A percentile compares a stretch with the other conserved stretches of the same genome.
These are phyloP conservation scores for Penicillium sp. DNA, from an alignment of 2,329 filamentous ascomycete genomes.

Conservation along the genomic window DNA sequence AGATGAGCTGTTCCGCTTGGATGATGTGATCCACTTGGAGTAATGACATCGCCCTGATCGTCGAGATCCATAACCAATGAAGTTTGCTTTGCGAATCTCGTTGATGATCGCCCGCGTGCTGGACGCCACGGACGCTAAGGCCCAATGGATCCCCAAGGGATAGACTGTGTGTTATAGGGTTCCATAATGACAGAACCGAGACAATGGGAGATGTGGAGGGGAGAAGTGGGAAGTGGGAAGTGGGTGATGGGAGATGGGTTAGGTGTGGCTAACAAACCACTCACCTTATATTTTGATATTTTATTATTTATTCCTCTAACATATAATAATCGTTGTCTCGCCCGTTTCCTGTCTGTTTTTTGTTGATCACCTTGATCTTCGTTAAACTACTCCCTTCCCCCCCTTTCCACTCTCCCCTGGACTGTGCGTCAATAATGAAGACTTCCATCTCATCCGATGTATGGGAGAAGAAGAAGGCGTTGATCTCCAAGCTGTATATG, in stretches of 20 bases:
- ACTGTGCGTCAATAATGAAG: constrained; percentile 36
- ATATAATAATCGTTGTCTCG: constrained; percentile 7
- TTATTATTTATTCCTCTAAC: background rate
- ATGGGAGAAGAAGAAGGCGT: constrained; percentile 45
- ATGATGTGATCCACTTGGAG: constrained; percentile 10
- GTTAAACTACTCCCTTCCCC: constrained; percentile 1
- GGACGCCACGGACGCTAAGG: constrained; percentile 8
- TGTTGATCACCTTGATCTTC: constrained; percentile 15
- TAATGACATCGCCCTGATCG: constrained; percentile 24
- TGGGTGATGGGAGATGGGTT: background rate
- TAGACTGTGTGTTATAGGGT: background rate
- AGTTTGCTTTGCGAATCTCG: constrained; percentile 17
- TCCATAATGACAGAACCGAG: background rate
- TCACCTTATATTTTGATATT: background rate
- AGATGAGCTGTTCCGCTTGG: constrained; percentile 5
- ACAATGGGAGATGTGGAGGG: constrained; percentile 17
- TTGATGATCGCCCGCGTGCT: constrained; percentile 21
- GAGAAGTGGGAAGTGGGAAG: background rate
- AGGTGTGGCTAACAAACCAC: constrained; percentile 1
- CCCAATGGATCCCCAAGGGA: background rate
- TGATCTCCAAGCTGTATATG: constrained; percentile 45
- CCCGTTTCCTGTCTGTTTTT: constrained; percentile 4
- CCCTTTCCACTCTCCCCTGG: constrained; percentile 1
- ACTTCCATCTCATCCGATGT: constrained; percentile 45
- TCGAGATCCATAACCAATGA: constrained; percentile 15